Evolutionary conservation across 257 asterid genomes (phyloP), one percentile per base, ranked within the genome.

Genomic region (Fraxinus anomala): DNA sequence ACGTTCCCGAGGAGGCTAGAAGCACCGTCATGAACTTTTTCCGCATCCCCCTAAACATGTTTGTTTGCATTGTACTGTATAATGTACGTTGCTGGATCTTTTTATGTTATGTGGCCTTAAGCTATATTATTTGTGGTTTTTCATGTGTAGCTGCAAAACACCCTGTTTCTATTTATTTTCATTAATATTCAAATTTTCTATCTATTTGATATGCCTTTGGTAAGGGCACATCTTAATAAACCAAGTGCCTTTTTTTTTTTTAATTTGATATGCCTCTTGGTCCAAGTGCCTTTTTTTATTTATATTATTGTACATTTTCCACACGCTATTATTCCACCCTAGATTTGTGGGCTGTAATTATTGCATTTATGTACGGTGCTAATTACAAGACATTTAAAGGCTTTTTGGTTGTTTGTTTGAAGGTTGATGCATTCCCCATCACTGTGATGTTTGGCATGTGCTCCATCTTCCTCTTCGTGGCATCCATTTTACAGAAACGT

Each of bases 361-460:
- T 51, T 51, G 7, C 9, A 51, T 51, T 51, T 51, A 51, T 51
- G 63, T 51, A 51, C 24, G 4, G 63, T 17, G 24, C 51, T 13
- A 44, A 19, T 54, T 54, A 26, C 26, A 54, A 54, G 26, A 54
- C n/a, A 44, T 24, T 70, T 19, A 10, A 54, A 13, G 28, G 9
- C 30, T 19, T 80, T 65, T 37, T 54, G n/a, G 65, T 24, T 44
- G 8, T 31, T 16, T 39, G 19, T 67, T 16, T 81, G 77, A 47
- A 87, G 91, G 91, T 87, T 74, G 79, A 83, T 30, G 91, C 88
- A 9, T 87, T 87, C 81, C 91, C 91, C 81, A 87, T 87, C 79
- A 85, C 86, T 6, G 85, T 87, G 6, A 87, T 87, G 91, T 87
- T 87, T 67, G 91, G 91, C 44, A 87, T 87, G 91, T 87, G 91